A percentile compares a stretch with the other conserved stretches of the same genome.
These are phyloP conservation scores for Epichloe bromicola DNA, from an alignment of 2,329 filamentous ascomycete genomes.

Conservation along the genomic window DNA sequence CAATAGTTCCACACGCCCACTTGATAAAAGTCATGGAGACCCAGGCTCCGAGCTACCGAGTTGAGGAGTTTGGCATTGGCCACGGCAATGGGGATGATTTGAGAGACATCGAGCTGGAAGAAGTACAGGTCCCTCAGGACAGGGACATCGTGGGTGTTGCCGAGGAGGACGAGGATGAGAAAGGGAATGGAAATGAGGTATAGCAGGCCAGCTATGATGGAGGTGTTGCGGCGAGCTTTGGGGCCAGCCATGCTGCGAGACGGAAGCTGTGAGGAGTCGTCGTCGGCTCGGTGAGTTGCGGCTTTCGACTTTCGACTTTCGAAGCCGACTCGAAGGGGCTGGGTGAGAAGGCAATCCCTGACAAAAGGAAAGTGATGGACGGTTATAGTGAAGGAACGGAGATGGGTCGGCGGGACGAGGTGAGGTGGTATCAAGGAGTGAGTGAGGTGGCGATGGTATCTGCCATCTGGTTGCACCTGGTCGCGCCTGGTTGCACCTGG, in stretches of 20 bases:
- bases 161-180: conserved; percentile 65
- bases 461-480: too few relatives aligned
- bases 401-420: too few relatives aligned
- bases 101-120: conserved; percentile 67
- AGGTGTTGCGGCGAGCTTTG: conserved; percentile 40
- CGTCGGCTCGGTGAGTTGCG: too few relatives aligned
- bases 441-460: too few relatives aligned
- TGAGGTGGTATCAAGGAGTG: too few relatives aligned
- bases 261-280: neutral
- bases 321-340: too few relatives aligned
- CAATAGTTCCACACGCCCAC: conserved; percentile 89
- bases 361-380: too few relatives aligned
- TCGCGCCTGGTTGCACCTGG: too few relatives aligned
- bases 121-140: conserved; percentile 66
- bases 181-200: conserved; percentile 69
- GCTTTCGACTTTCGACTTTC: too few relatives aligned
- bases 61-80: conserved; percentile 68
- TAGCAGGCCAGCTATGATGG: conserved; percentile 51
- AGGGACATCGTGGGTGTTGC: conserved; percentile 50
- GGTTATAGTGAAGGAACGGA: too few relatives aligned
- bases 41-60: conserved; percentile 72
- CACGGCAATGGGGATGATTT: conserved; percentile 63
- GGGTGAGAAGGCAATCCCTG: too few relatives aligned
- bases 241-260: conserved; percentile 12
- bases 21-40: conserved; percentile 88